Percentiles rank a stretch among this genome's conserved stretches.
Conservation (phyloP, 2,329 filamentous ascomycete genomes). For the Colletotrichum filicis region DNA sequence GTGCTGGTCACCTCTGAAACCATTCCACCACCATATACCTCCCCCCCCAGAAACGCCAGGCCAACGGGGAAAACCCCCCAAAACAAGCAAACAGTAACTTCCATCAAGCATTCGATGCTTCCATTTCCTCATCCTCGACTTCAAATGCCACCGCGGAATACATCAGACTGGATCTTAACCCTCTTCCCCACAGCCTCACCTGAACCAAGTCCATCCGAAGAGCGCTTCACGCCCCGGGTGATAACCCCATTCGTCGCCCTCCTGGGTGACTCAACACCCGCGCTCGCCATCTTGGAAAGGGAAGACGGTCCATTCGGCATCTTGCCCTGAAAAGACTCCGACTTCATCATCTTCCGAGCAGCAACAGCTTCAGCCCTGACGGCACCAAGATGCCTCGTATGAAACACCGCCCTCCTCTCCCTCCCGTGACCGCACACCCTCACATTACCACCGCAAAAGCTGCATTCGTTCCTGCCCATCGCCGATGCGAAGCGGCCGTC, state of each 20-base stretch:
- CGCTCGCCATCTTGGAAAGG: neutral
- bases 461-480: neutral
- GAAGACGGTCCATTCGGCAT: neutral
- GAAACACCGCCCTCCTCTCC: neutral
- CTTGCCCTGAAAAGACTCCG: neutral
- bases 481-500: neutral
- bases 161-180: neutral
- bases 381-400: neutral
- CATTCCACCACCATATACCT: neutral
- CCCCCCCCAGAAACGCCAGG: constrained; percentile 24
- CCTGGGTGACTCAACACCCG: neutral
- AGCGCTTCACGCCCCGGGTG: neutral
- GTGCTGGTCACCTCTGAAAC: neutral
- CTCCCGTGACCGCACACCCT: neutral
- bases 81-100: neutral
- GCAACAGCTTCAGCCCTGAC: neutral
- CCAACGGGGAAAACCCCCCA: constrained; percentile 1
- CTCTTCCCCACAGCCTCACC: neutral
- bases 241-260: neutral
- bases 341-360: neutral
- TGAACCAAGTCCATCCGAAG: neutral
- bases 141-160: neutral
- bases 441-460: neutral
- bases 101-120: neutral
- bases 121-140: neutral